Conservation (phyloP, 2,329 filamentous ascomycete species). For the Aureobasidium sp. region DNA sequence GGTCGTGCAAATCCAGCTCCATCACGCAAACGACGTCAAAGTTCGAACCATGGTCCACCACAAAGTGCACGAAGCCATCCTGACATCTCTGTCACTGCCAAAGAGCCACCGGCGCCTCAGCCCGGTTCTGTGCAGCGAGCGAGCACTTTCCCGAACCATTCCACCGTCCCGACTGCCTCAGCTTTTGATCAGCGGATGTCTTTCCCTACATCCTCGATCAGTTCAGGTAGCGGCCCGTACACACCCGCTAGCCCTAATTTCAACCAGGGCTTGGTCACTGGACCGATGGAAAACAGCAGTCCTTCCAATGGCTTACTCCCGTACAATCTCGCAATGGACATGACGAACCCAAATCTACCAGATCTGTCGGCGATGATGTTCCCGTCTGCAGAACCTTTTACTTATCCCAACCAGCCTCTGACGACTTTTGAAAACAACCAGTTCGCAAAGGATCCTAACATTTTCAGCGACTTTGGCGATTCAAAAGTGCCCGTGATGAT, state of each 20-base stretch:
- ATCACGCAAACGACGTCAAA: slow-evolving; percentile 43
- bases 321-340: slow-evolving; percentile 6
- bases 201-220: slow-evolving; percentile 6
- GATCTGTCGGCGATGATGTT: slow-evolving; percentile 77
- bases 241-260: slow-evolving; percentile 15
- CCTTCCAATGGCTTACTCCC: slow-evolving; percentile 14
- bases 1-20: slow-evolving; percentile 35
- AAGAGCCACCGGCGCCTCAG: neutral
- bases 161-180: neutral
- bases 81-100: slow-evolving; percentile 13
- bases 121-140: slow-evolving; percentile 20
- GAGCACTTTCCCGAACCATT: slow-evolving; percentile 34
- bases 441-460: slow-evolving; percentile 25
- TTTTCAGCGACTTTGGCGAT: slow-evolving; percentile 12
- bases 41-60: slow-evolving; percentile 12
- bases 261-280: neutral
- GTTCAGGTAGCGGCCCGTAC: slow-evolving; percentile 14
- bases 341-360: slow-evolving; percentile 45
- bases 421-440: slow-evolving; percentile 47
- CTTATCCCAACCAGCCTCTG: slow-evolving; percentile 70
- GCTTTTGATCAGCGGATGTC: slow-evolving; percentile 11
- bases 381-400: slow-evolving; percentile 67
- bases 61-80: slow-evolving; percentile 16
- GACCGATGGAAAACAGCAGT: neutral
- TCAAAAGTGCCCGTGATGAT: slow-evolving; percentile 2